Percentiles rank a stretch among this genome's conserved stretches.
Conservation (phyloP, 371 early-diverging fungal species). For the Phascolomyces articulosus region DNA sequence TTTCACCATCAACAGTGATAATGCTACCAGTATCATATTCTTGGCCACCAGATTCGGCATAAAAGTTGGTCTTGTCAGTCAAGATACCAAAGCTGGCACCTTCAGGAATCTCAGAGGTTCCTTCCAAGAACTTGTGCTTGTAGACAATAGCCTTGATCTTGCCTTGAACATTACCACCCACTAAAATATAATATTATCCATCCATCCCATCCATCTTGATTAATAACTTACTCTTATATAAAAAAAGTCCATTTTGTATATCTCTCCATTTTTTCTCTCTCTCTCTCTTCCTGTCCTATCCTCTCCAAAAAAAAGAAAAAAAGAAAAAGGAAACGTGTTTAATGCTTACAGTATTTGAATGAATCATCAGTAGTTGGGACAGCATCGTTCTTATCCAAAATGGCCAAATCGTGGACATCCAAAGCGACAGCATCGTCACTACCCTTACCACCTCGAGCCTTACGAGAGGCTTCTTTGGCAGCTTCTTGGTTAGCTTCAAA, state of each 20-base stretch:
- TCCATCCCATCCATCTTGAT: too few species aligned
- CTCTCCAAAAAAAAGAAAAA: background rate
- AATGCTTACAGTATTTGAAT: conserved; percentile 82
- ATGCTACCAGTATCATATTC: conserved; percentile 97
- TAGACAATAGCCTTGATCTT: conserved; percentile 75
- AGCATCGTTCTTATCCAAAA: conserved; percentile 72
- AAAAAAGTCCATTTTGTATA: too few species aligned
- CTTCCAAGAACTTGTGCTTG: conserved; percentile 55
- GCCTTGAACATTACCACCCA: conserved; percentile 67
- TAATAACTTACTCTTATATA: too few species aligned
- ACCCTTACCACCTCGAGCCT: conserved; percentile 61
- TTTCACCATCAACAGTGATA: conserved; percentile 76
- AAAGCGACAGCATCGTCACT: conserved; percentile 72
- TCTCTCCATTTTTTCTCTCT: too few species aligned
- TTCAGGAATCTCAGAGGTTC: conserved; percentile 54
- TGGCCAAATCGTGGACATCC: conserved; percentile 92
- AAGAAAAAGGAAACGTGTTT: background rate
- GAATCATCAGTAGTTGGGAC: conserved; percentile 91
- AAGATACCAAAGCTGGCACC: conserved; percentile 82
- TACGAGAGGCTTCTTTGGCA: conserved; percentile 84
- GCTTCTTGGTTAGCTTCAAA: conserved; percentile 84
- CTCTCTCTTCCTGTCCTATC: too few species aligned
- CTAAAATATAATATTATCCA: too few species aligned
- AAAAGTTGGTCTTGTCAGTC: conserved; percentile 98
- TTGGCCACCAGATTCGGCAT: conserved; percentile 99